phyloP scores from a whole-genome alignment of 2,329 filamentous ascomycete species.

The Chaetomium strumarium region DNA sequence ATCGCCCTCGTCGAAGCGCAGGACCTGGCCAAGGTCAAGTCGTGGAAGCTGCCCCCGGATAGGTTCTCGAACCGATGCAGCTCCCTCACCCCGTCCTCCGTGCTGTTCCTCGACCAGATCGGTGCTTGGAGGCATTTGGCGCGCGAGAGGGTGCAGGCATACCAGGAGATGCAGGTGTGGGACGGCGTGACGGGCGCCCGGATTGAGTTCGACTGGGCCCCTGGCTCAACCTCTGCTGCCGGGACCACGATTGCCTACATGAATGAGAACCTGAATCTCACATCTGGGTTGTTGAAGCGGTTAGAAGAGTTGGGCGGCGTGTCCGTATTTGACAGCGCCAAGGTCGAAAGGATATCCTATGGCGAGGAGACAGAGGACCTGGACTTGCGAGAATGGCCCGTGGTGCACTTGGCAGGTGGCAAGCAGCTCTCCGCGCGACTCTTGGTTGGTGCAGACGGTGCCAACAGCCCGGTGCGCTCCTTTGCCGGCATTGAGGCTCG shows the following conservation, averaged over 20 bases:
- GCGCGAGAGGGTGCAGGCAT: conserved; percentile 69
- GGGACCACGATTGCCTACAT: conserved; percentile 79
- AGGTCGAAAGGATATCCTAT: conserved; percentile 71
- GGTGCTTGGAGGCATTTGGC: conserved; percentile 80
- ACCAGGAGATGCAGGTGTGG: conserved; percentile 98
- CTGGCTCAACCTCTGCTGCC: conserved; percentile 36
- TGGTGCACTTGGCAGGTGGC: conserved; percentile 66
- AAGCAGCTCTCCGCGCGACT: conserved; percentile 70
- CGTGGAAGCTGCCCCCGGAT: conserved; percentile 60
- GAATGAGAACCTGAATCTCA: conserved; percentile 90
- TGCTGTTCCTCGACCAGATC: conserved; percentile 73
- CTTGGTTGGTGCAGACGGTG: conserved; percentile 87
- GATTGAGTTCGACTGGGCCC: conserved; percentile 79
- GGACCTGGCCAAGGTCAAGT: conserved; percentile 63
- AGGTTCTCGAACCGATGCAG: conserved; percentile 91
- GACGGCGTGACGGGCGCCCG: conserved; percentile 82
- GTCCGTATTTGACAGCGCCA: conserved; percentile 68
- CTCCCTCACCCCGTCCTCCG: conserved; percentile 84
- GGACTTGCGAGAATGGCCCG: conserved; percentile 82
- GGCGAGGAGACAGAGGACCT: conserved; percentile 63
- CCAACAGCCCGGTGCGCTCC: conserved; percentile 84
- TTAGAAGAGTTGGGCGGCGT: conserved; percentile 64
- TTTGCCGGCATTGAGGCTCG: conserved; percentile 81
- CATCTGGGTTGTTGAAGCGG: conserved; percentile 66
- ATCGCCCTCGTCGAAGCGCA: conserved; percentile 89